phyloP scores from a whole-genome alignment of 768 basidiomycete genomes.

The Auriscalpium microsporum region DNA sequence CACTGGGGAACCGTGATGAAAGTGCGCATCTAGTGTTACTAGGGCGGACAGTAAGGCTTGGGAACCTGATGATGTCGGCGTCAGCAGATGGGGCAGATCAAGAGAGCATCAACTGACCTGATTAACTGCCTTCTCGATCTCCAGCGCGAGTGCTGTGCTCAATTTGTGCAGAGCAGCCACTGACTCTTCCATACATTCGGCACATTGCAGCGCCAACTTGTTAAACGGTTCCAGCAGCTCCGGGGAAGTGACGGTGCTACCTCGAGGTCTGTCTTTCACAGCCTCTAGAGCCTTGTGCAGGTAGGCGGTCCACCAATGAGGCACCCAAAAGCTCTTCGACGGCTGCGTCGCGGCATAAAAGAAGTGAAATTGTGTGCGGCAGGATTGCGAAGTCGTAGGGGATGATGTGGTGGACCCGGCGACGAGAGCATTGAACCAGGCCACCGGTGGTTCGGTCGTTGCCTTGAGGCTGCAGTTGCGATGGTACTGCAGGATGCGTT shows the following conservation, averaged over 20 bases:
- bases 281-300: slow-evolving; percentile 3
- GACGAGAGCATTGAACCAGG: slow-evolving; percentile 9
- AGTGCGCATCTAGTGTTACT: neutral
- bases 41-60: slow-evolving; percentile 6
- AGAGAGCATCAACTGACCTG: slow-evolving; percentile 3
- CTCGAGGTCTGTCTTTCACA: slow-evolving; percentile 9
- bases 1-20: too few species aligned
- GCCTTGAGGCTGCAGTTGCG: slow-evolving; percentile 5
- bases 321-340: slow-evolving; percentile 9
- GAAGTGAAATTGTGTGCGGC: slow-evolving; percentile 10
- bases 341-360: slow-evolving; percentile 7
- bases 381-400: slow-evolving; percentile 4
- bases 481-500: slow-evolving; percentile 7
- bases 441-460: slow-evolving; percentile 3
- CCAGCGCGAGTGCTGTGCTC: slow-evolving; percentile 6
- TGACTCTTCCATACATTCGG: slow-evolving; percentile 10
- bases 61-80: slow-evolving; percentile 1
- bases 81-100: neutral
- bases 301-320: slow-evolving; percentile 11
- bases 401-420: neutral
- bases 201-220: neutral
- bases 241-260: slow-evolving; percentile 4
- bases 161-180: slow-evolving; percentile 5
- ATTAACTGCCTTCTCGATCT: slow-evolving; percentile 8
- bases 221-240: slow-evolving; percentile 5